Percentiles rank a stretch among this genome's conserved stretches.
These are phyloP conservation scores for Rhodotorula sp. DNA, from an alignment of 1,284 basidiomycete species.

Conservation along the genomic window DNA sequence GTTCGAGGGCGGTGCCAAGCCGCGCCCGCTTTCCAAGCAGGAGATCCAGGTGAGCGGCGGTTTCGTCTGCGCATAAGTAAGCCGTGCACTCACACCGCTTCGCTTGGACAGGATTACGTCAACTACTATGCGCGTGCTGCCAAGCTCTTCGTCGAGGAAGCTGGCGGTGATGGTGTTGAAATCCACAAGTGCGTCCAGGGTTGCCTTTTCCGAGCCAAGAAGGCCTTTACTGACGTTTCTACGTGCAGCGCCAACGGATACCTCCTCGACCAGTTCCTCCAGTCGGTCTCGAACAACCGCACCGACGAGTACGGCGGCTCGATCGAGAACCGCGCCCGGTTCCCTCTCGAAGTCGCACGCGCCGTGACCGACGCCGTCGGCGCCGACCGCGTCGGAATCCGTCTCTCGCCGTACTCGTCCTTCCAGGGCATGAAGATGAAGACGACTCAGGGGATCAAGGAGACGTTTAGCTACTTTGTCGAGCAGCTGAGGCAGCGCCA, in stretches of 20 bases:
- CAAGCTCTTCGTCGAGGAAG: conserved; percentile 56
- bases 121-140: conserved; percentile 56
- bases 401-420: conserved; percentile 56
- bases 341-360: conserved; percentile 58
- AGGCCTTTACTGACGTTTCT: neutral
- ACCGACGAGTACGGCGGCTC: conserved; percentile 63
- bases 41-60: conserved; percentile 40
- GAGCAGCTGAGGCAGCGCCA: conserved; percentile 49
- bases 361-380: conserved; percentile 57
- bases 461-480: conserved; percentile 48
- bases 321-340: conserved; percentile 58
- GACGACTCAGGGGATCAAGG: conserved; percentile 35
- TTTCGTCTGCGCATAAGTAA: too few relatives aligned
- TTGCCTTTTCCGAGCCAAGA: conserved; percentile 35
- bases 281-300: conserved; percentile 55
- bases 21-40: conserved; percentile 41
- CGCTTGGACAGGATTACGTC: conserved; percentile 48
- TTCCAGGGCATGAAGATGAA: conserved; percentile 39
- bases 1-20: conserved; percentile 51
- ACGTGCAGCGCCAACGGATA: conserved; percentile 51
- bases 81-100: neutral
- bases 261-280: conserved; percentile 58
- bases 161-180: conserved; percentile 68
- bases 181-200: conserved; percentile 53
- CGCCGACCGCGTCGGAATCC: conserved; percentile 55